Evolutionary conservation across 78 protist species (phyloP).

Genomic region (Dictyostelium capitatum): DNA sequence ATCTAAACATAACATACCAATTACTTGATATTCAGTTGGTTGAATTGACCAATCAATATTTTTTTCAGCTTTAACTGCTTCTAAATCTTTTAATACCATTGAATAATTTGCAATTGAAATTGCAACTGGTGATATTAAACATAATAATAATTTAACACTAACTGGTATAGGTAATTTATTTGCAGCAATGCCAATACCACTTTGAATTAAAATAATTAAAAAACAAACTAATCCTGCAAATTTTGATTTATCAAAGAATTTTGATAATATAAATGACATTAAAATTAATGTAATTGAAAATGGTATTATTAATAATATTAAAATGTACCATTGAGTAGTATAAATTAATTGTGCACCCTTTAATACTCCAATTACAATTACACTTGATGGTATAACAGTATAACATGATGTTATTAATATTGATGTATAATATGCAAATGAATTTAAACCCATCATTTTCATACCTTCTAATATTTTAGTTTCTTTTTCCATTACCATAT

Average conservation of each 20-base stretch:
- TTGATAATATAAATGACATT: slow-evolving; percentile 24
- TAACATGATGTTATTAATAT: not conserved
- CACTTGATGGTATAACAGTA: slow-evolving; percentile 12
- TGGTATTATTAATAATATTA: not conserved
- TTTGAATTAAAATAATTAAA: slow-evolving; percentile 8
- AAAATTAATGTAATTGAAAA: slow-evolving; percentile 10
- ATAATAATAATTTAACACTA: not conserved
- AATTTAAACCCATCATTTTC: slow-evolving; percentile 55
- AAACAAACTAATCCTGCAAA: slow-evolving; percentile 39
- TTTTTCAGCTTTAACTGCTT: not conserved
- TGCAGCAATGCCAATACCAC: not conserved
- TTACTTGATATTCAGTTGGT: not conserved
- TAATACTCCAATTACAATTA: not conserved
- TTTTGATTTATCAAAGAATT: slow-evolving; percentile 51
- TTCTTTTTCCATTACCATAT: slow-evolving; percentile 63
- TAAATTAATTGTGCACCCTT: slow-evolving; percentile 11
- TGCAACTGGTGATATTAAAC: slow-evolving; percentile 29
- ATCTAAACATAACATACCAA: slow-evolving; percentile 51
- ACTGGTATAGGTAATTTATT: not conserved
- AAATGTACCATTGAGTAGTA: not conserved
- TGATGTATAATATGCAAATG: slow-evolving; percentile 15
- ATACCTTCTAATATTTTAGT: slow-evolving; percentile 21
- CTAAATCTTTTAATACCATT: slow-evolving; percentile 12
- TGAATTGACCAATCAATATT: not conserved
- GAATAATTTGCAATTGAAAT: not conserved